These are phyloP conservation scores for Aureobasidium uvarum DNA, from an alignment of 2,329 filamentous ascomycete species.

Conservation along the genomic window DNA sequence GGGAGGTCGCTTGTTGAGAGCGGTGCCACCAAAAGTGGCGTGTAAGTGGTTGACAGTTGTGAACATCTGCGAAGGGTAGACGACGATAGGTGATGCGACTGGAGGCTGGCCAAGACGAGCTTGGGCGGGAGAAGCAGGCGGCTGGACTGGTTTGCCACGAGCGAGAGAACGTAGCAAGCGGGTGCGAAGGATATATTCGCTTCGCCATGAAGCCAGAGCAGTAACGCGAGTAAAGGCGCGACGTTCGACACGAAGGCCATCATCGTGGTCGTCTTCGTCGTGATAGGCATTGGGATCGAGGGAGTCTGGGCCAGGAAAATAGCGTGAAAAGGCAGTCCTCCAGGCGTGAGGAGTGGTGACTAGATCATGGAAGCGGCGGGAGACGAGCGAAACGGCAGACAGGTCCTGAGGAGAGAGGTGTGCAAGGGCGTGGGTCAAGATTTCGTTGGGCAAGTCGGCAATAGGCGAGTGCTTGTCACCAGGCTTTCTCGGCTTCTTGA, in stretches of 20 bases:
- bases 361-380: conserved; percentile 78
- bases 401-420: conserved; percentile 85
- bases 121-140: conserved; percentile 53
- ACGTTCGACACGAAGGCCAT: conserved; percentile 63
- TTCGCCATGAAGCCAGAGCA: conserved; percentile 85
- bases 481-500: conserved; percentile 48
- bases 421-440: conserved; percentile 86
- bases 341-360: conserved; percentile 91
- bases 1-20: conserved; percentile 65
- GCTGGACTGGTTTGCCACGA: conserved; percentile 71
- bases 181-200: conserved; percentile 88
- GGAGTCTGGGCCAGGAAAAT: conserved; percentile 74
- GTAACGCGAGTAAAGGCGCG: conserved; percentile 82
- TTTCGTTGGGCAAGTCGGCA: conserved; percentile 77
- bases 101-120: conserved; percentile 57
- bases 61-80: conserved; percentile 80
- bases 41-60: conserved; percentile 78
- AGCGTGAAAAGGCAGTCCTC: conserved; percentile 87
- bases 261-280: conserved; percentile 51
- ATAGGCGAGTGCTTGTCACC: conserved; percentile 51
- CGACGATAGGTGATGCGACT: conserved; percentile 70
- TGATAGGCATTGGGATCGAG: conserved; percentile 44
- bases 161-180: conserved; percentile 76
- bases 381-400: conserved; percentile 78
- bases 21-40: conserved; percentile 67